Percentiles rank a stretch among this genome's conserved stretches.
Evolutionary conservation across 1,284 basidiomycete genomes (phyloP).

Genomic region (Sanghuangporus baumii): DNA sequence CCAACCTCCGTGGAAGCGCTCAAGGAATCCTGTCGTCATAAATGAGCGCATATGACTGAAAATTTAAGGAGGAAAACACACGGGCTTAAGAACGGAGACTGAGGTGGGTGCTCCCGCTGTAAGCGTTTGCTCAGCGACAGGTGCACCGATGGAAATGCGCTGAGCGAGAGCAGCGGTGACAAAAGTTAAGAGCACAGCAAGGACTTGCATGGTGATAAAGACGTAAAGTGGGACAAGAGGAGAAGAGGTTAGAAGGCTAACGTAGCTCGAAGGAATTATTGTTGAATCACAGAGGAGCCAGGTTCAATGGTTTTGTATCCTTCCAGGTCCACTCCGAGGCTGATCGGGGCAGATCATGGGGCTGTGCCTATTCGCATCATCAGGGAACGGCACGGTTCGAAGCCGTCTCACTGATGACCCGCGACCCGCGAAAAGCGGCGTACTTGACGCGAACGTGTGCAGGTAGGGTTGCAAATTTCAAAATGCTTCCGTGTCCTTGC

Average conservation of each 20-base stretch:
- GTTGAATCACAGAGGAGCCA: not conserved
- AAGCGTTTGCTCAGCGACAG: conserved; percentile 30
- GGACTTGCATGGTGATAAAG: conserved; percentile 1
- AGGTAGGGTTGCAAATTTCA: not conserved
- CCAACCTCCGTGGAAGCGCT: conserved; percentile 37
- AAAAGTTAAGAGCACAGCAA: conserved; percentile 5
- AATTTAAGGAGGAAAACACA: conserved; percentile 25
- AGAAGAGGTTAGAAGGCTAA: not conserved
- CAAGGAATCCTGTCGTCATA: conserved; percentile 31
- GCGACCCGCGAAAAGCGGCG: not conserved
- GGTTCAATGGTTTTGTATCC: not conserved
- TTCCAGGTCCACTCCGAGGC: not conserved
- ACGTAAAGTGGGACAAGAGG: not conserved
- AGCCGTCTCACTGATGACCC: not conserved
- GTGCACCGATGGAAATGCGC: conserved; percentile 32
- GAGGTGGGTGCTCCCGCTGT: conserved; percentile 32
- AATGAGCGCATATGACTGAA: not conserved
- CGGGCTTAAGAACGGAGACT: conserved; percentile 40
- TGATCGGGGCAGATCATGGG: not conserved
- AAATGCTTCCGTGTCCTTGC: not conserved
- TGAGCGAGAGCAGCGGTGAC: conserved; percentile 32
- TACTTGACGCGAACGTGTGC: not conserved
- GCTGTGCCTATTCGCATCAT: not conserved
- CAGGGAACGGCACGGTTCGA: not conserved
- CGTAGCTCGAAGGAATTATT: not conserved